Percentiles rank a stretch among this genome's conserved stretches.
Evolutionary conservation across 805 yeast genomes (phyloP).

Genomic region (Starmera dryadoides): DNA sequence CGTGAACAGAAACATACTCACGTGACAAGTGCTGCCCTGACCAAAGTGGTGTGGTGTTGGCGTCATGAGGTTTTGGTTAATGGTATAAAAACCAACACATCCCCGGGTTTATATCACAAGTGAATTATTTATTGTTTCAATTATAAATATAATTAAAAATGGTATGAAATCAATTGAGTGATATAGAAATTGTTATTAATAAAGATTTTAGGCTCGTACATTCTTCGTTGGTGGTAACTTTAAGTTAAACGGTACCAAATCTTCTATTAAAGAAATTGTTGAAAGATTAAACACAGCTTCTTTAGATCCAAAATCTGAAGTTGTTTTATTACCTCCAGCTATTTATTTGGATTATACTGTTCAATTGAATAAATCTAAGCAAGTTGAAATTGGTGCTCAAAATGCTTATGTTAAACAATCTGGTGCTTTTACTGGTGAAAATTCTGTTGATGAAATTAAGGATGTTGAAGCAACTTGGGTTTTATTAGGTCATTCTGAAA

Average conservation of each 20-base stretch:
- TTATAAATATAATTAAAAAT: too few species aligned
- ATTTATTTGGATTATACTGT: conserved; percentile 81
- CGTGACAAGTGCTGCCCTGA: too few species aligned
- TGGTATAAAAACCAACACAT: too few species aligned
- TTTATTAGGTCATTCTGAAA: conserved; percentile 96
- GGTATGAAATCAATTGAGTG: too few species aligned
- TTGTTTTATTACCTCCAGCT: conserved; percentile 94
- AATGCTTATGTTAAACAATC: conserved; percentile 80
- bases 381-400: conserved; percentile 83
- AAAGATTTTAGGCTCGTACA: conserved; percentile 61
- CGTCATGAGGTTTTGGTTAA: too few species aligned
- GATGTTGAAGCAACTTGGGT: conserved; percentile 95
- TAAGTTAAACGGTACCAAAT: conserved; percentile 94
- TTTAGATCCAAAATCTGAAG: conserved; percentile 76
- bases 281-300: conserved; percentile 74
- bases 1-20: too few species aligned
- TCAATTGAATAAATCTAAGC: conserved; percentile 56
- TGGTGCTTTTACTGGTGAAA: conserved; percentile 98
- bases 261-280: conserved; percentile 76
- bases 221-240: conserved; percentile 99
- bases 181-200: too few species aligned
- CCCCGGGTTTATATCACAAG: too few species aligned
- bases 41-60: too few species aligned
- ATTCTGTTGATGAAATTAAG: conserved; percentile 79
- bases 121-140: too few species aligned